A percentile compares a stretch with the other conserved stretches of the same genome.
Conservation (phyloP, 192 early-diverging fungal genomes). For the Coemansia sp. region DNA sequence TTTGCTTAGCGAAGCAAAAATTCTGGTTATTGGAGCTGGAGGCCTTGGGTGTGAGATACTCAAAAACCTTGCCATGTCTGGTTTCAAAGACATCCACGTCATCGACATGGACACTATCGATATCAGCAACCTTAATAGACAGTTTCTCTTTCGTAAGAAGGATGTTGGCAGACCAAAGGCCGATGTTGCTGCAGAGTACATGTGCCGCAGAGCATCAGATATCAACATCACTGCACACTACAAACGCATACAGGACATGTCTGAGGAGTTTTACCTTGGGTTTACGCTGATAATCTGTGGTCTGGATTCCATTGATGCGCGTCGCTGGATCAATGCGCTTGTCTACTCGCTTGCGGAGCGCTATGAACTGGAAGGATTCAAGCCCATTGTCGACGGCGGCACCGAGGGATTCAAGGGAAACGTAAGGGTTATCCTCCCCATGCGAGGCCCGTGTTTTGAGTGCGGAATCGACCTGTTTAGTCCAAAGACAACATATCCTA, state of each 20-base stretch:
- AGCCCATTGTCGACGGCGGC: conserved; percentile 92
- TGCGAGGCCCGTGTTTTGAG: conserved; percentile 88
- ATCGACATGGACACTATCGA: conserved; percentile 93
- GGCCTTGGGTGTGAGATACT: conserved; percentile 84
- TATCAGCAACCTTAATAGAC: conserved; percentile 79
- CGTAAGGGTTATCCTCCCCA: conserved; percentile 86
- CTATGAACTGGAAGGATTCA: conserved; percentile 73
- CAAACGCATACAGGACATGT: conserved; percentile 95
- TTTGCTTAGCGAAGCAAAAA: conserved; percentile 58
- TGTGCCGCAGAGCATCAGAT: conserved; percentile 67
- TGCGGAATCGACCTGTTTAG: conserved; percentile 92
- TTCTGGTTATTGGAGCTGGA: conserved; percentile 83
- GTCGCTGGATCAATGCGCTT: conserved; percentile 97
- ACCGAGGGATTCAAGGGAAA: conserved; percentile 98
- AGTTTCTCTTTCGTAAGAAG: conserved; percentile 75
- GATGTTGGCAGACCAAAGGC: conserved; percentile 83
- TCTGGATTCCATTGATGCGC: conserved; percentile 91
- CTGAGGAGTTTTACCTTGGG: conserved; percentile 86
- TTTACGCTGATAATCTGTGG: conserved; percentile 92
- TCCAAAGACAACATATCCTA: conserved; percentile 86
- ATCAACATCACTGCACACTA: conserved; percentile 74
- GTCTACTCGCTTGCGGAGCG: conserved; percentile 72
- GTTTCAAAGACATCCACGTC: conserved; percentile 78
- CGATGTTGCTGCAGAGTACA: conserved; percentile 73
- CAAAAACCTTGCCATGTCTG: conserved; percentile 78